Evolutionary conservation across 2,329 filamentous ascomycete species (phyloP), one percentile per base, ranked within the genome.

Genomic region (Myotisia sp.): DNA sequence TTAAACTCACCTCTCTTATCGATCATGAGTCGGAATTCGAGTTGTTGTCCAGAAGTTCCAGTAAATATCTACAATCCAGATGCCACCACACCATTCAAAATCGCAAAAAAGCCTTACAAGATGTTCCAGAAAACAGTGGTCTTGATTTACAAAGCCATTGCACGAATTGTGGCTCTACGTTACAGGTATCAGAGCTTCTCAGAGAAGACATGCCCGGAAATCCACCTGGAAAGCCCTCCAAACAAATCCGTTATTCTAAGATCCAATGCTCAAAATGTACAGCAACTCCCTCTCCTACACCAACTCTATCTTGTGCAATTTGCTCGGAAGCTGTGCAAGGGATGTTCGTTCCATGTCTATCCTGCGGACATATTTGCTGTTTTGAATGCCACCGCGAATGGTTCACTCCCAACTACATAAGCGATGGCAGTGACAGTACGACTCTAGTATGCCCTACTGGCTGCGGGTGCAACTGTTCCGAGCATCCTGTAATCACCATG

Each of bases 1-100:
- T 74, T 17, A 74, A 74, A 43, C 68, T 70, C 37, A 65, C 68
- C 2, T 23, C 28, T 13, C 30, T 33, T 16, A 12, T 23, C 14
- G 18, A 33, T 26, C 28, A 17, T 12, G 32, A 34, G 22, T 13
- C 29, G n/a, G 27, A 30, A 26, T 29, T 14, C 12, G 23, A 19
- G 17, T 6, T 6, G 20, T 18, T 29, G 21, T 13, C 18, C 19
- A 24, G 14, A 26, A 19, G 12, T 8, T 17, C 16, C 7, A 26
- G 10, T 23, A 36, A 23, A 28, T 28, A 36, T 26, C 20, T 19
- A 26, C 27, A 17, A 14, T 22, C 27, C 19, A 30, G 22, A 26
- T 27, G 18, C n/a, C 23, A 12, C 10, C 24, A 26, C 16, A 34
- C 14, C 24, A 10, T 27, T n/a, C 20, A 16, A 6, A 16, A 10